phyloP scores from a whole-genome alignment of 805 yeast species.

The Lipomyces oligophaga region DNA sequence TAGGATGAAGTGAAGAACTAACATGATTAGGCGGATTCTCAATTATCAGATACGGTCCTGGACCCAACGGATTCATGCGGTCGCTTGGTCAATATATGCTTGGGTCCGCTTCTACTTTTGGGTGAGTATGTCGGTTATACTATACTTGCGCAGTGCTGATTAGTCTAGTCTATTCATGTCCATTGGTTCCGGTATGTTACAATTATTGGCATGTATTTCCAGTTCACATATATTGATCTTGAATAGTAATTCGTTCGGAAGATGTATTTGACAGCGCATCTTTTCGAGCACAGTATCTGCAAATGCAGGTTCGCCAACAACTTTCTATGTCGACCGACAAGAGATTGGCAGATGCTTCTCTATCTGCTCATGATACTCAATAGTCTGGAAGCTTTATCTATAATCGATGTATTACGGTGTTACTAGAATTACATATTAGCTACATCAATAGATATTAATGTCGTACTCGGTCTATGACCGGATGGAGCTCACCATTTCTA shows the following conservation, averaged over 20 bases:
- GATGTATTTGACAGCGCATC: conserved; percentile 25
- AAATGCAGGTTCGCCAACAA: too few relatives aligned
- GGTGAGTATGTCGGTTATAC: conserved; percentile 39
- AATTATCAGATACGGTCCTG: conserved; percentile 90
- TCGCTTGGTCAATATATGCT: conserved; percentile 94
- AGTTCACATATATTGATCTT: neutral
- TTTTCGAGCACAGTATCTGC: neutral
- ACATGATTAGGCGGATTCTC: conserved; percentile 57
- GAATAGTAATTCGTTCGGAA: conserved; percentile 70
- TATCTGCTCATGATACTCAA: too few relatives aligned
- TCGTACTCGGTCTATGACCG: too few relatives aligned
- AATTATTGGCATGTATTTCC: neutral
- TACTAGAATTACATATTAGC: too few relatives aligned
- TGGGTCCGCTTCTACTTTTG: conserved; percentile 96
- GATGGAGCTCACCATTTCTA: too few relatives aligned
- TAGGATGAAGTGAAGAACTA: too few relatives aligned
- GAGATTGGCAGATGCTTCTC: too few relatives aligned
- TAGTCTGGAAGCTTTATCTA: too few relatives aligned
- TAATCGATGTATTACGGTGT: too few relatives aligned
- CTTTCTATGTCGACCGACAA: too few relatives aligned
- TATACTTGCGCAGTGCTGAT: neutral
- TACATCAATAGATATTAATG: too few relatives aligned
- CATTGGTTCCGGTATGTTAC: conserved; percentile 59
- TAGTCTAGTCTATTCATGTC: conserved; percentile 69
- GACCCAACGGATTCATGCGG: conserved; percentile 95